Evolutionary conservation across 768 basidiomycete genomes (phyloP), one percentile per base, ranked within the genome.

Genomic region (Tylopilus subfusipes): DNA sequence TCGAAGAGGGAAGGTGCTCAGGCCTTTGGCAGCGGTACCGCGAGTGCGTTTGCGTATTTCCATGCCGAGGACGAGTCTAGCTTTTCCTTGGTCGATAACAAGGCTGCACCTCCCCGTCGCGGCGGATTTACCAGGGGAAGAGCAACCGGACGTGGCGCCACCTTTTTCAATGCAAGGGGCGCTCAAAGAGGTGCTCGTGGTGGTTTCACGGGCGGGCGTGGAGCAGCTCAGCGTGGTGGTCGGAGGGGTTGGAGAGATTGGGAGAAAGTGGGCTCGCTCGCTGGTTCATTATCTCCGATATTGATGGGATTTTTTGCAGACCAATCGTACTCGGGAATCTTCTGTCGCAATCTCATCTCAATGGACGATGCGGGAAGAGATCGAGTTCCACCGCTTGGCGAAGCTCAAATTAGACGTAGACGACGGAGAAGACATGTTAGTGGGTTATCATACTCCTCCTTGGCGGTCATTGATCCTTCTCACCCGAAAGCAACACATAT

Each of bases 31-130:
- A 94, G 93, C 53, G 90, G 89, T 21, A 85, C 88, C 48, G 86
- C 91, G 12, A 95, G 85, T 63, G 92, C 93, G 14, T 98, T 98
- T 67, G 91, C 93, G 8, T 97, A 96, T 73, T 94, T 94, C 78
- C 95, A 98, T 72, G 95, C 90, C 54, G 97, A 98, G 73, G 97
- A 99, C 66, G 97, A 99, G 73, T 88, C 93, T 7, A 88, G 86
- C 46, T 99, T 99, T 80, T 95, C 93, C 21, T 79, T 99, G 47
- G 97, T 99, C 45, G 95, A 98, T 67, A 93, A 86, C 70, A 95
- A 92, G 73, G 67, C 83, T 42, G 76, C 82, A 38, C 76, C 84
- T 42, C 79, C 84, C 31, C 83, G 90, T 60, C 81, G 88, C 42
- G 89, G 90, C n/a, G 79, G 73, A 8, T 86, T 88, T 60, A 71